Base-by-base conservation (phyloP, 495 filamentous ascomycete species). In the Podospora tetraspora region DNA sequence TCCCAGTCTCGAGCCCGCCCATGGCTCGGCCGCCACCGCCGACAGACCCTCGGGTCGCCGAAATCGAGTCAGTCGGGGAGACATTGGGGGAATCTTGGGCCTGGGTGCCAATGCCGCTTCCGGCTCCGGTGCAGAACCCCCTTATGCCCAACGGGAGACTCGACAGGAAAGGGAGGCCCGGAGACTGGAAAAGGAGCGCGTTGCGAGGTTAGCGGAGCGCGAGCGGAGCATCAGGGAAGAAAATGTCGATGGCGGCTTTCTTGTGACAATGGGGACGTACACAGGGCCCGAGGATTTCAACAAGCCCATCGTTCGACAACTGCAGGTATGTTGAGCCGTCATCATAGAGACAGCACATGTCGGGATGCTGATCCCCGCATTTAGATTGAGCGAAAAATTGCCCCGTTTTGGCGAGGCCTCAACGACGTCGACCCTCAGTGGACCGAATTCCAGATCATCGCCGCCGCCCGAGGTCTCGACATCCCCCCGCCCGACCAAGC, bases 261-360 rank as follows among this genome's bases (percentile, higher is more conserved):
- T 98, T 30, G 95, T 98, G 56, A 99, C 95, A 0, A 88, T 97
- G 77, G 95, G 95, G 25, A 90, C 93, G 56, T 99, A 99, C 75
- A 93, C 91, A 8, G 92, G 94, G 3, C 82, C 88, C 21, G 95
- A 99, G 77, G 95, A 99, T 77, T 99, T 93, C 75, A 97, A 88
- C 80, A 97, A 98, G 76, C 82, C 83, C 57, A 84, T 94, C 32
- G 95, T 98, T 57, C 87, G 96, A 72, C 94, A 97, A 76, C 82
- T 99, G 69, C 95, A 96, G 89, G 93, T 96, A 83, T 72, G 84
- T 27, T 11, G 22, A 7, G 52, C 11, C 25, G 23, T 66, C 21
- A 29, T 10, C 19, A 19, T 52, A 7, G 9, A 37, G 57, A 21
- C 21, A 12, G 12, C 10, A n/a, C 29, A 11, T 56, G 25, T 5